Percentiles rank a stretch among this genome's conserved stretches.
These are phyloP conservation scores for Euptelea pleiosperma DNA, from an alignment of 164 flowering plant genomes.

Conservation along the genomic window DNA sequence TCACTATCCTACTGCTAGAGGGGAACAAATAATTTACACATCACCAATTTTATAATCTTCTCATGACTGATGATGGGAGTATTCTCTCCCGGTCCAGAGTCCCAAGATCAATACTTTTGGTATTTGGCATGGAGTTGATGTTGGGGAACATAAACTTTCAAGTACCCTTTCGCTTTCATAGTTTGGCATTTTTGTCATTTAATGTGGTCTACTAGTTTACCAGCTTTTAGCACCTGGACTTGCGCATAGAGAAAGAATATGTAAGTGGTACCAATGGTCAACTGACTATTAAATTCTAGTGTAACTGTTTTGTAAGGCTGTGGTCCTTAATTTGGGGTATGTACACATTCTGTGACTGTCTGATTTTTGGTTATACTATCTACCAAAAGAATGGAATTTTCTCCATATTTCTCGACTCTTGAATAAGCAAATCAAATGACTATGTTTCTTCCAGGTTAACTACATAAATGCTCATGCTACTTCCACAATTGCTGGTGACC, in stretches of 20 bases:
- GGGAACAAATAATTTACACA: no score
- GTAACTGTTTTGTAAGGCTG: not conserved
- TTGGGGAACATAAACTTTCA: not conserved
- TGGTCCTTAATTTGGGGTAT: not conserved
- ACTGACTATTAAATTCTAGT: no score
- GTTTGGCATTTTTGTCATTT: no score
- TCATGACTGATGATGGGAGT: no score
- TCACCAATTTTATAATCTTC: no score
- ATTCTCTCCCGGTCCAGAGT: no score
- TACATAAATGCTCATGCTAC: conserved; percentile 98
- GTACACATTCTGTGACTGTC: not conserved
- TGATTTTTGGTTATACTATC: not conserved
- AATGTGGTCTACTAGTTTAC: no score
- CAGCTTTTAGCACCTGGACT: no score
- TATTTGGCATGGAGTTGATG: not conserved
- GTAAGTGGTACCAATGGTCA: no score
- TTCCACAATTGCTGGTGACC: conserved; percentile 85
- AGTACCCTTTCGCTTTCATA: not conserved
- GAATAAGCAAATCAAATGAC: not conserved
- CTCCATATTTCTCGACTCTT: not conserved
- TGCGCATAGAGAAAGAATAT: no score
- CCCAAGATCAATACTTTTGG: no score
- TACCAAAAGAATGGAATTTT: not conserved
- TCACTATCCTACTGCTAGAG: no score
- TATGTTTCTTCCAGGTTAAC: conserved; percentile 61